phyloP scores from a whole-genome alignment of 192 early-diverging fungal genomes.

The Podila verticillata region DNA sequence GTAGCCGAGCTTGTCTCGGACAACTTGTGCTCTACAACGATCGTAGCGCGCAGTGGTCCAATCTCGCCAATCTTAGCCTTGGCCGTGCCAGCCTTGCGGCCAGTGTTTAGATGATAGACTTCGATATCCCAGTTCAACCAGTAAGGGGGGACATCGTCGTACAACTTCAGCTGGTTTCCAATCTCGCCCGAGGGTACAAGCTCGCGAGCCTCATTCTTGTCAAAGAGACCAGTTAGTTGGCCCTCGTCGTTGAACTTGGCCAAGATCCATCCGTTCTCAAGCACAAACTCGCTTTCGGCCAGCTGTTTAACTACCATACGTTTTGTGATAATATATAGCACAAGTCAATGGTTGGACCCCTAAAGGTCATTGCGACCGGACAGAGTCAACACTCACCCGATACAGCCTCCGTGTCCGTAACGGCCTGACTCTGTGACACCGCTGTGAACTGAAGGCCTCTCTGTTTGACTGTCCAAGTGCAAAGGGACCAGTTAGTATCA shows the following conservation, averaged over 20 bases:
- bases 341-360: no score
- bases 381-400: no score
- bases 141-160: conserved; percentile 81
- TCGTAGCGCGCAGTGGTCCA: conserved; percentile 83
- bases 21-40: conserved; percentile 73
- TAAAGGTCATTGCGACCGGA: no score
- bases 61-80: conserved; percentile 65
- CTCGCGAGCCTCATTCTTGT: conserved; percentile 66
- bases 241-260: conserved; percentile 80
- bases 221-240: conserved; percentile 73
- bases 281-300: conserved; percentile 53
- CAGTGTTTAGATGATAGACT: conserved; percentile 93
- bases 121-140: conserved; percentile 78
- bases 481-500: not conserved
- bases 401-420: not conserved
- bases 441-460: not conserved
- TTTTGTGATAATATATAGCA: no score
- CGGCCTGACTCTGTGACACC: not conserved
- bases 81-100: conserved; percentile 67
- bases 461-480: not conserved
- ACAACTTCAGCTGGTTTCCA: conserved; percentile 84
- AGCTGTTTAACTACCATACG: not conserved
- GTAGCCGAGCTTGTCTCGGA: conserved; percentile 71
- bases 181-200: conserved; percentile 60
- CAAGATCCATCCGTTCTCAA: conserved; percentile 82